Evolutionary conservation across 176 grass and related monocot genomes (phyloP), one percentile per base, ranked within the genome.

Genomic region (Ampelocalamus luodianensis): DNA sequence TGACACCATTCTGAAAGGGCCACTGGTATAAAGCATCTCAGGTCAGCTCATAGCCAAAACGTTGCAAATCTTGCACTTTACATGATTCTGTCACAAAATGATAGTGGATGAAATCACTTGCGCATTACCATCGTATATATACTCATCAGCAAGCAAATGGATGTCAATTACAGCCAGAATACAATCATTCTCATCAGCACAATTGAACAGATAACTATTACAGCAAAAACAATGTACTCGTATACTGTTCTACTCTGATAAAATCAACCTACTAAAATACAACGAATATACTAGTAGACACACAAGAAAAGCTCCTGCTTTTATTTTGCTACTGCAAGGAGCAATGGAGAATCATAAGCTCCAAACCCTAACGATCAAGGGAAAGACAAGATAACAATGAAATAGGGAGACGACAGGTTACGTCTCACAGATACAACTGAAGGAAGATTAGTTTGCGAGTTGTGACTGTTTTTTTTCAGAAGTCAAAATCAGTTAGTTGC

Each of bases 401-500:
- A 83, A 65, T 13, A 76, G 17, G 64, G 14, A 78, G 72, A 72
- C 72, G 65, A 34, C 6, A 70, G 40, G 43, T 82, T 69, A 77
- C 79, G 82, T 53, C 84, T 83, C 74, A 80, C 67, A 83, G 58
- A 79, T 82, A 77, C 37, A 86, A 8, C 56, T 51, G 18, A 59
- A 46, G 6, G 48, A 90, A 63, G 73, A 83, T 34, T 34, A 56
- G 64, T 3, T 50, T 50, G 65, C 11, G 68, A 58, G 5, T 46
- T 63, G 15, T 10, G 12, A 45, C 69, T 60, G 0, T 53, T 49
- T 29, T 50, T 18, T 69, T 23, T 93, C 84, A 90, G 11, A 99
- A 64, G 88, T 92, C 72, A 78, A 99, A 82, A 82, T 90, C 68
- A 1, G 53, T 82, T 37, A 85, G 68, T 66, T 87, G 93, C 3